phyloP scores from a whole-genome alignment of 2,329 filamentous ascomycete genomes.

The Mycosphaerella arachidis region DNA sequence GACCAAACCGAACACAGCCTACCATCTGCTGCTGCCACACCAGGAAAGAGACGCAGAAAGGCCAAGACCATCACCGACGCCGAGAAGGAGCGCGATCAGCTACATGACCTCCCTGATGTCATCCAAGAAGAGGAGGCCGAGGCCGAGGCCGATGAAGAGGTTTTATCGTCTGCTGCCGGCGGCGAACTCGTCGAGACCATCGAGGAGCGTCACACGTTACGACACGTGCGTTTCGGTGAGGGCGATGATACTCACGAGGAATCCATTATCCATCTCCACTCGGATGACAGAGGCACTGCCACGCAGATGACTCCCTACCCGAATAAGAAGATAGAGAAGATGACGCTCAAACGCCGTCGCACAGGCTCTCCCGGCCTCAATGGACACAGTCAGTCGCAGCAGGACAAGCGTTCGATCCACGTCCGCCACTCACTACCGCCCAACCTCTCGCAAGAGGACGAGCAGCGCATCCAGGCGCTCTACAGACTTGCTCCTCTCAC shows the following conservation, averaged over 20 bases:
- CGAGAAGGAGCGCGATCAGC: slow-evolving; percentile 5
- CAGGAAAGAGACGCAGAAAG: not conserved
- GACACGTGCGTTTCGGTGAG: slow-evolving; percentile 31
- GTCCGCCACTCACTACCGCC: slow-evolving; percentile 31
- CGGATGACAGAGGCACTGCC: slow-evolving; percentile 22
- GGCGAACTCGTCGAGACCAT: slow-evolving; percentile 15
- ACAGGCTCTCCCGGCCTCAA: slow-evolving; percentile 27
- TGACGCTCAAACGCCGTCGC: slow-evolving; percentile 30
- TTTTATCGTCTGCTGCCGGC: not conserved
- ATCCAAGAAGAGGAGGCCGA: slow-evolving; percentile 29
- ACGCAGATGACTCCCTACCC: slow-evolving; percentile 33
- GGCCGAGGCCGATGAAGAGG: slow-evolving; percentile 11
- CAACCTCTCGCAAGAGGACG: slow-evolving; percentile 21
- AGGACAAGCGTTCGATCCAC: slow-evolving; percentile 12
- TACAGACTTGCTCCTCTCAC: slow-evolving; percentile 30
- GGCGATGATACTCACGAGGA: slow-evolving; percentile 15
- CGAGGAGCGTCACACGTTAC: slow-evolving; percentile 16
- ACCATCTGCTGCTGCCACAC: not conserved
- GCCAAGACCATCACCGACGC: not conserved
- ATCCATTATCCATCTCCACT: not conserved
- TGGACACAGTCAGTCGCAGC: not conserved
- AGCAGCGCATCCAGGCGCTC: slow-evolving; percentile 22
- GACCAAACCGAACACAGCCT: not conserved
- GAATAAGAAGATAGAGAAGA: slow-evolving; percentile 14
- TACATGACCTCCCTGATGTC: slow-evolving; percentile 5